phyloP scores from a whole-genome alignment of 2,329 filamentous ascomycete genomes.

The Cladosporium cucumerinum region DNA sequence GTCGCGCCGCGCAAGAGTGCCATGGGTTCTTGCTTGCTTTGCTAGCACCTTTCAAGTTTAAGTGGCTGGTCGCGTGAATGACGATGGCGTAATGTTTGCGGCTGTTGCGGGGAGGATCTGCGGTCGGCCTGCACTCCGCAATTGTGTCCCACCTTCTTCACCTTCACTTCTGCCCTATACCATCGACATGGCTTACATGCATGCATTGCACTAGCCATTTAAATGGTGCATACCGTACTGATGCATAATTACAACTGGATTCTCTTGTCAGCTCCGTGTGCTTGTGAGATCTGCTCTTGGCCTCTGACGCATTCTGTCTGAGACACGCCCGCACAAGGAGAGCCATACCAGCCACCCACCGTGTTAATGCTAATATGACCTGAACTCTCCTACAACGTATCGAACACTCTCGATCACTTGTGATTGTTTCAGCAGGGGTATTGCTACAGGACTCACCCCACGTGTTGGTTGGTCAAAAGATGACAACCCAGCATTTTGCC shows the following conservation, averaged over 20 bases:
- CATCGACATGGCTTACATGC: not conserved
- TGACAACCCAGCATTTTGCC: not conserved
- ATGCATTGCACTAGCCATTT: not conserved
- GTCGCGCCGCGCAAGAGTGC: not conserved
- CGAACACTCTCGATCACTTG: not conserved
- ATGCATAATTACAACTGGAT: not conserved
- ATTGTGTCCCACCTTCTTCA: not conserved
- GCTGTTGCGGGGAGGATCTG: not conserved
- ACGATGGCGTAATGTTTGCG: constrained; percentile 3
- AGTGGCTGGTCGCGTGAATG: not conserved
- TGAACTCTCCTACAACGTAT: not conserved
- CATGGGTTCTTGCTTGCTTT: not conserved
- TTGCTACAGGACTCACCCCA: not conserved
- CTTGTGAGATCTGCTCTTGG: not conserved
- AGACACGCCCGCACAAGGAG: not conserved
- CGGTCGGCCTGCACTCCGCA: not conserved
- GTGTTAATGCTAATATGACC: not conserved
- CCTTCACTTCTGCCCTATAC: not conserved
- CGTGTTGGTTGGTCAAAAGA: not conserved
- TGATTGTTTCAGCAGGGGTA: not conserved
- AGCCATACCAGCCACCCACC: not conserved
- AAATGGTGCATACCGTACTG: not conserved
- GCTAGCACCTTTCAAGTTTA: not conserved
- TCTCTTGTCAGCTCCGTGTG: not conserved
- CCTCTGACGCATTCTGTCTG: not conserved